Conservation (phyloP, 129 eudicot species). For the Lonicera japonica region DNA sequence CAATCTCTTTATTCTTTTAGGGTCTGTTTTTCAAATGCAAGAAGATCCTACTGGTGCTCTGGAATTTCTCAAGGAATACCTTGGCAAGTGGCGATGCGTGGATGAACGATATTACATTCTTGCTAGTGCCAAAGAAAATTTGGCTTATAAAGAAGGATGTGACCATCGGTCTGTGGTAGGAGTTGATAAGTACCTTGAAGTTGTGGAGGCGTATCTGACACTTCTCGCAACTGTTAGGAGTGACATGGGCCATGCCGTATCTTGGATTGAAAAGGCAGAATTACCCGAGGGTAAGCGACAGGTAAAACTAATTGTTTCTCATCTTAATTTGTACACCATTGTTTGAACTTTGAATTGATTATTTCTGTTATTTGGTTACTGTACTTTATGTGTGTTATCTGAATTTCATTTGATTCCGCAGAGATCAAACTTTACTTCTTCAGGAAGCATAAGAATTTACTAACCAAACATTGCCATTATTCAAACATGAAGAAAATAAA, state of each 20-base stretch:
- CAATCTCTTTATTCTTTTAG: slow-evolving; percentile 23
- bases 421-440: no score
- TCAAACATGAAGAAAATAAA: no score
- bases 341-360: no score
- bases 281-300: slow-evolving; percentile 72
- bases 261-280: slow-evolving; percentile 82
- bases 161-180: slow-evolving; percentile 21
- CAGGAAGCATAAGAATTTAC: no score
- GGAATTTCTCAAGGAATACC: slow-evolving; percentile 66
- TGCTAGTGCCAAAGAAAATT: slow-evolving; percentile 16
- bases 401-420: no score
- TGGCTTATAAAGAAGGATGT: slow-evolving; percentile 22
- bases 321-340: no score
- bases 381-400: no score
- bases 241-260: slow-evolving; percentile 40
- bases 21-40: slow-evolving; percentile 63
- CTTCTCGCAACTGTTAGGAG: slow-evolving; percentile 36
- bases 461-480: no score
- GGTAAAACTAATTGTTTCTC: slow-evolving; percentile 28
- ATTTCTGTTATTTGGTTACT: no score
- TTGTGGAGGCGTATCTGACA: slow-evolving; percentile 78
- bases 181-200: slow-evolving; percentile 62
- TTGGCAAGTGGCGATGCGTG: slow-evolving; percentile 59
- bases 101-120: slow-evolving; percentile 38
- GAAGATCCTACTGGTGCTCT: slow-evolving; percentile 41